Base-by-base conservation (phyloP, 1,284 basidiomycete genomes). In the Boletus smithii region DNA sequence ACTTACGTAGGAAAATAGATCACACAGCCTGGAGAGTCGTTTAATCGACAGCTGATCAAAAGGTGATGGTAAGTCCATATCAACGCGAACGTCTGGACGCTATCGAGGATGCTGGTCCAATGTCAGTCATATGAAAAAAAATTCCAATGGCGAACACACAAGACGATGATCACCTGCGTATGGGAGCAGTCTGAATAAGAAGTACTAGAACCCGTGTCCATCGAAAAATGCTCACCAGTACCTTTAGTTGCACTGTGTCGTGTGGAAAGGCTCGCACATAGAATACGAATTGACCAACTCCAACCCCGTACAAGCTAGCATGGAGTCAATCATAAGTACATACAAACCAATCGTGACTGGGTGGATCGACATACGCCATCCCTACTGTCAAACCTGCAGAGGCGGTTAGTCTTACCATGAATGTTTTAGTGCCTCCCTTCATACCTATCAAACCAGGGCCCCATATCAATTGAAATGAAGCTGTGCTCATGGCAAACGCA, bases 251-350 rank as follows among this genome's bases (percentile, higher is more conserved):
- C 14, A 27, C 4, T 27, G 18, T n/a, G 22, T 62, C 58, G 8
- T 6, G 16, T 8, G 57, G 61, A 50, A 61, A 61, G 7, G 46
- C 39, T 27, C 11, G 13, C 14, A 49, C 3, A 37, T 63, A 63
- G 35, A 51, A 54, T 32, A 44, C n/a, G 40, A 51, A 49, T 49
- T 61, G 59, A 30, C 45, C 33, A 11, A 46, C 2, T 20, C 29
- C 42, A 11, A 52, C 40, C 8, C 59, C 58, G 10, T 57, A 61
- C 33, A 60, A 36, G 10, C 57, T 59, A 26, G 37, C 5, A 32
- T 16, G 3, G 23, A 23, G 36, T 55, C 18, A 23, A 33, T 26
- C 22, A 13, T 18, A 9, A 11, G 11, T 4, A 4, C 11, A 13
- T 11, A 10, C 11, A 20, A 33, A 2, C 20, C 13, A 20, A 20